Percentiles rank a stretch among this genome's conserved stretches.
Evolutionary conservation across 2,329 filamentous ascomycete species (phyloP).

Genomic region (Zymoseptoria crescenta): DNA sequence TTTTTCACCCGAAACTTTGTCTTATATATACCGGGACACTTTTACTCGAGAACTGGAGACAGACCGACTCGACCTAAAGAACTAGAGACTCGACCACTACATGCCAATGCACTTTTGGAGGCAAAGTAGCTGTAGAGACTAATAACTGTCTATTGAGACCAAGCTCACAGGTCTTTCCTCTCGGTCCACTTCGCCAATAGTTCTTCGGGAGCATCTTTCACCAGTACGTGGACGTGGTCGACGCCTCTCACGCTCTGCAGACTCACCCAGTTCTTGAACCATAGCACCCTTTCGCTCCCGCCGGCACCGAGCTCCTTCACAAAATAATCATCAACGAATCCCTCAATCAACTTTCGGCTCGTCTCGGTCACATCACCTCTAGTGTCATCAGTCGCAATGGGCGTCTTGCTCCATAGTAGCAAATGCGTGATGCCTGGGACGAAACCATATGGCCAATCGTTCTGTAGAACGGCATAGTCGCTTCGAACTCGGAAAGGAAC

Average conservation of each 20-base stretch:
- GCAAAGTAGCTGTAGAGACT: too few relatives aligned
- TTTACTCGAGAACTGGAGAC: too few relatives aligned
- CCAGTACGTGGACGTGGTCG: conserved; percentile 50
- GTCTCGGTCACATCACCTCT: conserved; percentile 46
- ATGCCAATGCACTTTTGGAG: too few relatives aligned
- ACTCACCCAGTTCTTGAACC: conserved; percentile 59
- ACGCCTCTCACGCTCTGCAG: conserved; percentile 53
- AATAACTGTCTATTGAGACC: background rate
- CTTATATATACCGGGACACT: too few relatives aligned
- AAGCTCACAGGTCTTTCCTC: conserved; percentile 17
- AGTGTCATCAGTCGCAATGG: conserved; percentile 38
- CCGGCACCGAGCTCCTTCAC: conserved; percentile 32
- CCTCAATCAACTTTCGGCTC: conserved; percentile 41
- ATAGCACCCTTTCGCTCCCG: conserved; percentile 43
- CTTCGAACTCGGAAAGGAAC: conserved; percentile 46
- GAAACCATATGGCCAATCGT: conserved; percentile 59
- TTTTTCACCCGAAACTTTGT: too few relatives aligned
- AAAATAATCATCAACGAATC: conserved; percentile 45
- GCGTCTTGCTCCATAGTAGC: conserved; percentile 50
- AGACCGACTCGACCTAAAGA: too few relatives aligned
- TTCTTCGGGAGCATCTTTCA: conserved; percentile 39
- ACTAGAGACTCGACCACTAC: too few relatives aligned
- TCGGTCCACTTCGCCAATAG: conserved; percentile 25
- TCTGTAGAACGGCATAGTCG: conserved; percentile 51
- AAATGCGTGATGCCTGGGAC: conserved; percentile 48